Conservation (phyloP, 2,329 filamentous ascomycete genomes). For the Stachybotrys chlorohalonatus region DNA sequence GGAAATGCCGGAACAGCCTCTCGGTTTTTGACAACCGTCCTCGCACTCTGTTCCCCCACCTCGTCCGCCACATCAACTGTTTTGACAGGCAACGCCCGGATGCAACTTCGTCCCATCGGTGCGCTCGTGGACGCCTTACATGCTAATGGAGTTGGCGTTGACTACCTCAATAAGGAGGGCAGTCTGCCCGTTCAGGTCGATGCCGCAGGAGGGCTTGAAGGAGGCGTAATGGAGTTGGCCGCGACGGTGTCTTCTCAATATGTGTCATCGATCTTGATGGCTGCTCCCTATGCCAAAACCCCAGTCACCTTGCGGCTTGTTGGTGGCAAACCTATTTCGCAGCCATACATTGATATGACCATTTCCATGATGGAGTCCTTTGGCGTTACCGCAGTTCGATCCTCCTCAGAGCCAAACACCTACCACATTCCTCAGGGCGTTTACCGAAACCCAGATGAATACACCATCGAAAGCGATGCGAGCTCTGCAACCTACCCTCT, state of each 20-base stretch:
- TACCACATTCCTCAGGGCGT: constrained; percentile 84
- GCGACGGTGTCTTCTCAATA: constrained; percentile 99
- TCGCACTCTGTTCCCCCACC: constrained; percentile 67
- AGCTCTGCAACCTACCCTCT: constrained; percentile 96
- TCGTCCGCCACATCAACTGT: constrained; percentile 56
- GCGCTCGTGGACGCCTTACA: constrained; percentile 84
- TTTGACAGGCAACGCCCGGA: constrained; percentile 86
- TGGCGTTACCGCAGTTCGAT: constrained; percentile 71
- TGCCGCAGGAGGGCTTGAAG: constrained; percentile 73
- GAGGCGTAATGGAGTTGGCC: constrained; percentile 82
- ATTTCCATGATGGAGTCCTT: constrained; percentile 95
- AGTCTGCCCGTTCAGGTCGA: constrained; percentile 78
- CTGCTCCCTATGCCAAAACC: constrained; percentile 90
- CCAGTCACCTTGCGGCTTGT: constrained; percentile 84
- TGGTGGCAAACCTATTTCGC: constrained; percentile 95
- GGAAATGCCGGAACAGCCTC: constrained; percentile 96
- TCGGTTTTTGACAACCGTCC: constrained; percentile 86
- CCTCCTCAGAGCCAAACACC: constrained; percentile 72
- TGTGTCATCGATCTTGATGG: constrained; percentile 94
- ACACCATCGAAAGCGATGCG: constrained; percentile 91
- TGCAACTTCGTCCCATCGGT: constrained; percentile 93
- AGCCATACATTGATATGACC: constrained; percentile 98
- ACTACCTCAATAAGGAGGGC: constrained; percentile 74
- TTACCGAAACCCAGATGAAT: constrained; percentile 78
- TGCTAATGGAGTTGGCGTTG: constrained; percentile 76